Percentiles rank a stretch among this genome's conserved stretches.
These are phyloP conservation scores for Fusarium nanum DNA, from an alignment of 2,329 filamentous ascomycete species.

Conservation along the genomic window DNA sequence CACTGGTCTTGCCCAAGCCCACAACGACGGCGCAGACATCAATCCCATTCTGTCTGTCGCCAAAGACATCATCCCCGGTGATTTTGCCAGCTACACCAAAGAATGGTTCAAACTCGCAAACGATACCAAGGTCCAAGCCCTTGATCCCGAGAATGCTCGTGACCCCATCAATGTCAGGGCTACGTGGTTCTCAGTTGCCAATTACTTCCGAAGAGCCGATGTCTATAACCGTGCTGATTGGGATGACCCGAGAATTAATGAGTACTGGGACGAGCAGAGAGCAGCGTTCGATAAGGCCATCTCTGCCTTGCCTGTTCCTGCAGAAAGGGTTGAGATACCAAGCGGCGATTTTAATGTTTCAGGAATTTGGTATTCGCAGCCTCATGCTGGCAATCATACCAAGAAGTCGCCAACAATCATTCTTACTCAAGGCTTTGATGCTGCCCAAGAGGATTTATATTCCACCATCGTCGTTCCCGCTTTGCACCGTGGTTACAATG, in stretches of 20 bases:
- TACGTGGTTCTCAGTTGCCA: constrained; percentile 53
- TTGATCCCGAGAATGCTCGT: constrained; percentile 30
- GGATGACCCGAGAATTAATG: constrained; percentile 55
- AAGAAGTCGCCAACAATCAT: constrained; percentile 8
- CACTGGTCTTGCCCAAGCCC: constrained; percentile 8
- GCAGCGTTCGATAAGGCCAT: constrained; percentile 55
- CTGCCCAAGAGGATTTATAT: constrained; percentile 32
- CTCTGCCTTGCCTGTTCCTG: constrained; percentile 51
- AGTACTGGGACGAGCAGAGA: constrained; percentile 52
- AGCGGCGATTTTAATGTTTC: constrained; percentile 49
- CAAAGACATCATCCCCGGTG: constrained; percentile 37
- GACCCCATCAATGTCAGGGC: constrained; percentile 43
- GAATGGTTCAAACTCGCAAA: constrained; percentile 44
- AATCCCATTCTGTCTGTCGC: constrained; percentile 50
- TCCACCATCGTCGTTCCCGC: constrained; percentile 10
- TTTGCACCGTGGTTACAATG: constrained; percentile 22
- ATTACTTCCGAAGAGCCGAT: constrained; percentile 57
- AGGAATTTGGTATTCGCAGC: constrained; percentile 51
- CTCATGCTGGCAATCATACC: background rate
- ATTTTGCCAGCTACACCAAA: constrained; percentile 42
- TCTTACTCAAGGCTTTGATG: constrained; percentile 23
- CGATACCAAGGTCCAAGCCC: constrained; percentile 28
- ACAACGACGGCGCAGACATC: constrained; percentile 38
- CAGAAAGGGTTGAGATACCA: constrained; percentile 49
- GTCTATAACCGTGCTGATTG: constrained; percentile 57